A percentile compares a stretch with the other conserved stretches of the same genome.
Evolutionary conservation across 352 stramenopile species (phyloP).

Genomic region (Phytophthora melonis): DNA sequence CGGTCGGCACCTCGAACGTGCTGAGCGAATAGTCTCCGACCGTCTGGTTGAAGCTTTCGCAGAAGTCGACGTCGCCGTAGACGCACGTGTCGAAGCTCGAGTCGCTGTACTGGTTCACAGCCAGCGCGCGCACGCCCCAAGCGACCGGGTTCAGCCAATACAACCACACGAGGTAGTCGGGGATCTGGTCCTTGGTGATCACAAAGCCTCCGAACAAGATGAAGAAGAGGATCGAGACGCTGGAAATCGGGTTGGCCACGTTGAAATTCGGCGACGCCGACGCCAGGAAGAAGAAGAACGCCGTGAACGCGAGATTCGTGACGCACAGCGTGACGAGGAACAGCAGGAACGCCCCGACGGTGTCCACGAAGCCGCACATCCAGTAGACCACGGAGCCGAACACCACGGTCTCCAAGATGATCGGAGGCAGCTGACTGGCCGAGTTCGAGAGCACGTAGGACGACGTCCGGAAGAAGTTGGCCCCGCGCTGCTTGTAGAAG

Average conservation of each 20-base stretch:
- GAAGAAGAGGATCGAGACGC: slow-evolving; percentile 21
- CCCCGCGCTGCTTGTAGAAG: slow-evolving; percentile 20
- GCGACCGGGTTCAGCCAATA: slow-evolving; percentile 22
- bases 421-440: slow-evolving; percentile 8
- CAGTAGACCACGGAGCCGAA: slow-evolving; percentile 68
- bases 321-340: slow-evolving; percentile 59
- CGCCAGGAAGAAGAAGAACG: slow-evolving; percentile 42
- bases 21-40: slow-evolving; percentile 16
- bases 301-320: slow-evolving; percentile 45
- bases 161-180: slow-evolving; percentile 21
- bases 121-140: slow-evolving; percentile 13
- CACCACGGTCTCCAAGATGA: slow-evolving; percentile 41
- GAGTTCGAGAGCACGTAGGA: slow-evolving; percentile 20
- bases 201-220: slow-evolving; percentile 17
- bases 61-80: slow-evolving; percentile 11
- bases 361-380: slow-evolving; percentile 57
- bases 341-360: slow-evolving; percentile 9
- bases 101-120: slow-evolving; percentile 24
- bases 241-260: slow-evolving; percentile 25
- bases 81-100: slow-evolving; percentile 12
- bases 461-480: slow-evolving; percentile 19
- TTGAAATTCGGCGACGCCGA: slow-evolving; percentile 28
- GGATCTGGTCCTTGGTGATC: slow-evolving; percentile 22
- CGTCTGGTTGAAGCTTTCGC: slow-evolving; percentile 1
- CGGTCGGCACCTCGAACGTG: slow-evolving; percentile 17